A percentile compares a stretch with the other conserved stretches of the same genome.
These are phyloP conservation scores for Sinapis alba DNA, from an alignment of 441 rosid genomes.

Conservation along the genomic window DNA sequence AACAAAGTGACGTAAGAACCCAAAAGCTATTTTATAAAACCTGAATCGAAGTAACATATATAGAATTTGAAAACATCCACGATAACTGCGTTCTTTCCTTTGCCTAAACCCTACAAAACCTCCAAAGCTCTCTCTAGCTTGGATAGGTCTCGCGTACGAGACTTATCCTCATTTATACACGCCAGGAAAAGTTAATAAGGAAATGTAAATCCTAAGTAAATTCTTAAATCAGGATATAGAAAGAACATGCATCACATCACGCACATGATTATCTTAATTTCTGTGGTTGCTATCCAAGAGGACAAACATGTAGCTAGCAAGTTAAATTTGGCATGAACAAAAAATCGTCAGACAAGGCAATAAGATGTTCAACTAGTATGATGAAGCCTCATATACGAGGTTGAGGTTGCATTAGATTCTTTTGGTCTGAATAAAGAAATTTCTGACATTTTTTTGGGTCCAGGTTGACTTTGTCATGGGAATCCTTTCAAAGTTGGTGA, in stretches of 20 bases:
- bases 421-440: constrained; percentile 10
- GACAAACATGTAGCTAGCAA: not conserved
- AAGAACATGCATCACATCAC: not conserved
- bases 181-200: not conserved
- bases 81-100: constrained; percentile 11
- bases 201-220: not conserved
- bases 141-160: constrained; percentile 4
- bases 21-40: not conserved
- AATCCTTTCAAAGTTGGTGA: constrained; percentile 90
- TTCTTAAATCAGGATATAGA: constrained; percentile 9
- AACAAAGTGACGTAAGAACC: not conserved
- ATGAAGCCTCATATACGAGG: constrained; percentile 7
- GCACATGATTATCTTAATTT: not conserved
- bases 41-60: constrained; percentile 9
- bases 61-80: constrained; percentile 6
- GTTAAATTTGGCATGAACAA: not conserved
- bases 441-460: not conserved
- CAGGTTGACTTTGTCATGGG: constrained; percentile 99
- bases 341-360: not conserved
- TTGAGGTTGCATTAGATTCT: constrained; percentile 15
- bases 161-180: not conserved
- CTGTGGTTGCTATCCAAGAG: not conserved
- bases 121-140: constrained; percentile 19
- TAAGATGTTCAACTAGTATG: not conserved
- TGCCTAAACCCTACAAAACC: not conserved